A percentile compares a stretch with the other conserved stretches of the same genome.
phyloP scores from a whole-genome alignment of 306 rosid genomes.

The Vicia sativa region DNA sequence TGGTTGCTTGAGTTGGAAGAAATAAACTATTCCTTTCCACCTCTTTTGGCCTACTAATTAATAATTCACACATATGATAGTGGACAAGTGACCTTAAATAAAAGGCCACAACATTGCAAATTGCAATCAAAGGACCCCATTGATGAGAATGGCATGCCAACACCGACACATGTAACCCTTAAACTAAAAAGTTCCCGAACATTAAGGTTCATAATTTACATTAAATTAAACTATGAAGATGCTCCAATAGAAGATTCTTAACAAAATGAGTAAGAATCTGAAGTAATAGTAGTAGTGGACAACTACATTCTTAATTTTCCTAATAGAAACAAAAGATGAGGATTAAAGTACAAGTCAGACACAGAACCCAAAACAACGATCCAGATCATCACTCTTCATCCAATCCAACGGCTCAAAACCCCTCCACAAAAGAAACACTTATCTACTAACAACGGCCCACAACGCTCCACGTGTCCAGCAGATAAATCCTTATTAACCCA shows the following conservation, averaged over 20 bases:
- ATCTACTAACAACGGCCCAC: slow-evolving; percentile 57
- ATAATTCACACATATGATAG: slow-evolving; percentile 7
- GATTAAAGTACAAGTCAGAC: slow-evolving; percentile 43
- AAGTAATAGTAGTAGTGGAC: no score
- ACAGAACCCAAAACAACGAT: slow-evolving; percentile 39
- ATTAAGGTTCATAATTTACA: background rate
- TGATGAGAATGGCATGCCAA: background rate
- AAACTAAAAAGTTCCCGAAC: no score
- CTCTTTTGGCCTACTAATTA: slow-evolving; percentile 14
- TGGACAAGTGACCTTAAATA: background rate
- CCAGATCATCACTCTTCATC: slow-evolving; percentile 32
- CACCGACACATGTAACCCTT: slow-evolving; percentile 1
- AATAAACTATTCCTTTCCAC: slow-evolving; percentile 24
- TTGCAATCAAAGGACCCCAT: background rate
- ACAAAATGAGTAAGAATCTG: no score
- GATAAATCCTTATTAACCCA: slow-evolving; percentile 48
- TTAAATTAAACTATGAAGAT: no score
- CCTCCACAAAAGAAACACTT: slow-evolving; percentile 44
- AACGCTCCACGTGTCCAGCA: slow-evolving; percentile 52
- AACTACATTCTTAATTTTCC: no score
- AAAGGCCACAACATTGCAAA: background rate
- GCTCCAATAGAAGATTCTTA: no score
- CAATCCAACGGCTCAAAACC: slow-evolving; percentile 37
- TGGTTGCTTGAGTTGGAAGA: slow-evolving; percentile 5
- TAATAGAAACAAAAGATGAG: no score